Evolutionary conservation across 2,329 filamentous ascomycete genomes (phyloP), one percentile per base, ranked within the genome.

Genomic region (Cyclaneusma minus): DNA sequence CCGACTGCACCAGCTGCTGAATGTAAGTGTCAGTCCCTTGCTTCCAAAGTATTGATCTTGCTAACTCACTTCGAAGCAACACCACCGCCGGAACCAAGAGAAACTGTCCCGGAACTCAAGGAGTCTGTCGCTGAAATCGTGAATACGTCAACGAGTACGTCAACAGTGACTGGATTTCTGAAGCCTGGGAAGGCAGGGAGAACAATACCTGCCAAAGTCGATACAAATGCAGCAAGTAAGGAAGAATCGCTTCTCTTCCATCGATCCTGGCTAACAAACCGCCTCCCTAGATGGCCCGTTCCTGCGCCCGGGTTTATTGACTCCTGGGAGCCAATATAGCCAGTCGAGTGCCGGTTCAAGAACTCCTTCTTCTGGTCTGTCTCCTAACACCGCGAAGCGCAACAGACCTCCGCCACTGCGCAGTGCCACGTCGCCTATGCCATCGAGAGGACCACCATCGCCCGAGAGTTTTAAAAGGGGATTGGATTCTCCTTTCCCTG

Each of bases 281-380:
- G n/a, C 25, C 10, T 29, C 20, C 23, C 16, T 34, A 74, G 68
- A 74, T 39, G 57, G 58, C 31, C 54, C 58, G 13, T 74, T 60
- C 39, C 43, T 59, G 33, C 62, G 55, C 20, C 58, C 62, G 26
- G 65, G 62, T 27, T 62, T 75, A 45, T 51, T 75, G 30, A 80
- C 73, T 7, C 73, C 73, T 25, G 55, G 65, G 25, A 80, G 71
- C 48, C 62, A 61, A 29, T 62, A 62, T 13, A 65, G 62, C 37
- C 64, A 63, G 26, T 72, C 69, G 21, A n/a, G n/a, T n/a, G n/a
- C n/a, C n/a, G n/a, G n/a, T n/a, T n/a, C n/a, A n/a, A n/a, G n/a
- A n/a, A n/a, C n/a, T n/a, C n/a, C n/a, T n/a, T n/a, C n/a, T n/a
- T n/a, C n/a, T n/a, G n/a, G n/a, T n/a, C n/a, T n/a, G n/a, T n/a